Base-by-base conservation (phyloP, 1,139 yeast genomes). In the Yamadazyma mexicana region DNA sequence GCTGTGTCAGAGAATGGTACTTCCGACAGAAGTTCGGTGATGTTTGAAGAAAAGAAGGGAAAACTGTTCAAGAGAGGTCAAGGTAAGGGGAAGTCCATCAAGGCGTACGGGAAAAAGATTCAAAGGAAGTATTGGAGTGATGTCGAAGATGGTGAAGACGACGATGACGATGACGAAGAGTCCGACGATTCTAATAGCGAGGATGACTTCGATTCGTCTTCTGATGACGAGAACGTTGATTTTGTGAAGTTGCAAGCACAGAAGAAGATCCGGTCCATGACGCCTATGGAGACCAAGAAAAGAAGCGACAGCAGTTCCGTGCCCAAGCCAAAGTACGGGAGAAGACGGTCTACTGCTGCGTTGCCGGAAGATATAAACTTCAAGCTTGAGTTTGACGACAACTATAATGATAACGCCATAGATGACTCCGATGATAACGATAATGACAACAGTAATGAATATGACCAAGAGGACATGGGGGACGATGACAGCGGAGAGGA, bases 221-320 rank as follows among this genome's bases (percentile, higher is more conserved):
- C 82, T 11, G 72, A 78, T 1, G 84, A 81, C 47, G 89, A 83
- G 26, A 83, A 80, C 49, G 79, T 83, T 3, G 92, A 84, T 59
- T 83, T 81, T 55, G 85, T 83, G 12, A 78, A 76, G 56, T 62
- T 83, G 44, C 85, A 85, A 33, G 86, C 83, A 7, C 83, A 82
- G 53, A 69, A 80, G 47, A 79, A 83, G 59, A 78, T 77, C 25
- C 71, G 67, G 39, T 70, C 81, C 1, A 61, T 75, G 66, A 70
- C 75, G 47, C 75, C 77, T 0, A 35, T 33, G 5, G 42, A 39
- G 10, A 26, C 15, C 16, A 41, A 38, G 37, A 46, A 26, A 23
- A 43, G 32, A 37, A 42, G 26, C 16, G 38, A 36, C 33, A 46
- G 52, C 22, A 58, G 53, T 22, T 53, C 60, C 1, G 51, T 57